phyloP scores from a whole-genome alignment of 2,329 filamentous ascomycete species.

The Botryotinia calthae region DNA sequence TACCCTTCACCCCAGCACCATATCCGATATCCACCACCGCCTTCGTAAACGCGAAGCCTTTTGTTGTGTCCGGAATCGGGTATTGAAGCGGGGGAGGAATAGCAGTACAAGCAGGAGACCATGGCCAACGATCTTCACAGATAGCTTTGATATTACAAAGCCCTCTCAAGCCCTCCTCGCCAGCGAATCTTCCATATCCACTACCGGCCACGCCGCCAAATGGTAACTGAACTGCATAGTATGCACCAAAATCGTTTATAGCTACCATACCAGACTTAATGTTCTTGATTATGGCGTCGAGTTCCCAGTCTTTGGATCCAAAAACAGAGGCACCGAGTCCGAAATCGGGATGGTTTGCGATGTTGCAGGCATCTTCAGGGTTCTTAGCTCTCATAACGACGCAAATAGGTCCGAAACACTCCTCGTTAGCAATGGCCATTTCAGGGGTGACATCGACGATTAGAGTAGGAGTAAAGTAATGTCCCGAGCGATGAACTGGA shows the following conservation, averaged over 20 bases:
- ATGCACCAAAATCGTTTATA: conserved; percentile 92
- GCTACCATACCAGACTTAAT: conserved; percentile 87
- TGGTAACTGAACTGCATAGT: conserved; percentile 89
- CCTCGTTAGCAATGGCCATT: conserved; percentile 86
- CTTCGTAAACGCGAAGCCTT: conserved; percentile 63
- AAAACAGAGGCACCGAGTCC: conserved; percentile 89
- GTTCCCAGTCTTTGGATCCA: conserved; percentile 62
- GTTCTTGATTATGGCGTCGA: conserved; percentile 63
- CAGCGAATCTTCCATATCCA: conserved; percentile 90
- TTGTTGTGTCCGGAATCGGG: conserved; percentile 64
- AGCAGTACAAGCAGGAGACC: conserved; percentile 64
- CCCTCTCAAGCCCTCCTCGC: conserved; percentile 79
- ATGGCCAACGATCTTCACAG: conserved; percentile 69
- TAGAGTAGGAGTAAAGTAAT: conserved; percentile 91
- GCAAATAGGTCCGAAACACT: conserved; percentile 92
- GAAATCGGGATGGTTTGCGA: conserved; percentile 83
- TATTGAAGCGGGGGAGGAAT: conserved; percentile 83
- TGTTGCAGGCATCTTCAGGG: conserved; percentile 61
- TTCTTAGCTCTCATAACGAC: conserved; percentile 73
- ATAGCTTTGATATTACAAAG: conserved; percentile 87
- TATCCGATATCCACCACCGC: conserved; percentile 63
- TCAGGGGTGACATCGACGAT: conserved; percentile 81
- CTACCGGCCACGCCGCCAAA: conserved; percentile 81
- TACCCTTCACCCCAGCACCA: conserved; percentile 41
- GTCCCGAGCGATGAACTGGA: conserved; percentile 70